Conservation (phyloP, 257 asterid genomes). For the Primulina tabacum region DNA sequence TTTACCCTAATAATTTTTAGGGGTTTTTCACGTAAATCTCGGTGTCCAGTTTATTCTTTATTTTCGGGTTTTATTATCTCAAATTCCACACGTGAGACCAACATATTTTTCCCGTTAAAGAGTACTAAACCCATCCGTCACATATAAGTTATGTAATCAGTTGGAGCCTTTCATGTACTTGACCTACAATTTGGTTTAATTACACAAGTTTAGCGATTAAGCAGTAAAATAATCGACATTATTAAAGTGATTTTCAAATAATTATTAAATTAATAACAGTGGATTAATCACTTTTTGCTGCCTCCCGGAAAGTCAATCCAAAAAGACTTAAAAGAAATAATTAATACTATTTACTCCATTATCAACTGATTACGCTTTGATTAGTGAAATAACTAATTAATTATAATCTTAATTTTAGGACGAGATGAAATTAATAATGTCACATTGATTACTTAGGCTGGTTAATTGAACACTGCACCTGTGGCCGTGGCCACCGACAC, state of each 20-base stretch:
- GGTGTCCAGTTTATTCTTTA: no score
- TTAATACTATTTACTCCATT: background rate
- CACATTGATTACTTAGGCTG: conserved; percentile 13
- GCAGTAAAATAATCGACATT: conserved; percentile 8
- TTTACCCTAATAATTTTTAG: no score
- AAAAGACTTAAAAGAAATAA: conserved; percentile 13
- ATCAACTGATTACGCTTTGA: conserved; percentile 13
- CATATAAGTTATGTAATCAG: no score
- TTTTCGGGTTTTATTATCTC: no score
- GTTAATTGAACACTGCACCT: conserved; percentile 27
- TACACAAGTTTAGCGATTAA: background rate
- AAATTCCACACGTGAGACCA: no score
- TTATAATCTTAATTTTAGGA: conserved; percentile 3
- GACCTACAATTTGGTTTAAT: background rate
- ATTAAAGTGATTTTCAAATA: conserved; percentile 14
- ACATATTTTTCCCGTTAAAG: no score
- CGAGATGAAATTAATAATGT: conserved; percentile 11
- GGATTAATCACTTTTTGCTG: conserved; percentile 20
- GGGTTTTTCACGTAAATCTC: no score
- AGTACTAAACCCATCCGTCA: no score
- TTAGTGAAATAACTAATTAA: conserved; percentile 4
- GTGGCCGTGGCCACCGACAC: conserved; percentile 39
- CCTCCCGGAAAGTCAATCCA: conserved; percentile 24
- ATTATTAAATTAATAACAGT: conserved; percentile 19
- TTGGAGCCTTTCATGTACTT: no score